Conservation (phyloP, 345 rosid species). For the Hibiscus syriacus region DNA sequence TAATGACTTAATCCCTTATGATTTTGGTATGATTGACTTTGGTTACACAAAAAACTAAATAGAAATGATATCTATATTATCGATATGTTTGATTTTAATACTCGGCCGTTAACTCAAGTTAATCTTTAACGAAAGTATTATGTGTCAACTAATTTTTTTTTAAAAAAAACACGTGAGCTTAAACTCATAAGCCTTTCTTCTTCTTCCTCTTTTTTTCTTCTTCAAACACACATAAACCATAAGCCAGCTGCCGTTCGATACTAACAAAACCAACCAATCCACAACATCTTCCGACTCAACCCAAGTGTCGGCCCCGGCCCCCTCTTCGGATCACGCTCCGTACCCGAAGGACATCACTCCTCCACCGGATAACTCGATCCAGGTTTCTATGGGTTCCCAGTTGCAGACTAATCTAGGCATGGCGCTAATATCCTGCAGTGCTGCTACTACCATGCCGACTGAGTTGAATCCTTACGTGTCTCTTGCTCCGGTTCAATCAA, state of each 20-base stretch:
- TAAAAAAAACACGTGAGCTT: too few relatives aligned
- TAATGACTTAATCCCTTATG: too few relatives aligned
- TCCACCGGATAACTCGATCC: slow-evolving; percentile 35
- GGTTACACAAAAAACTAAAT: too few relatives aligned
- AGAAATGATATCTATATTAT: too few relatives aligned
- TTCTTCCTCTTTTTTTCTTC: background rate
- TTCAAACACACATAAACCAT: slow-evolving; percentile 12
- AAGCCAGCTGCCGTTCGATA: slow-evolving; percentile 20
- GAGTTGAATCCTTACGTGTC: slow-evolving; percentile 84
- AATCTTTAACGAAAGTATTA: too few relatives aligned
- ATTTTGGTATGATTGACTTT: too few relatives aligned
- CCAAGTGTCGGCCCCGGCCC: slow-evolving; percentile 16
- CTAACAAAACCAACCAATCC: slow-evolving; percentile 7
- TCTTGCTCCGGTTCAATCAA: slow-evolving; percentile 32
- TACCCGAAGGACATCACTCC: slow-evolving; percentile 75
- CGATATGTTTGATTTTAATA: too few relatives aligned
- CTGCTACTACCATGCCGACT: slow-evolving; percentile 76
- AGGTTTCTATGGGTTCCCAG: slow-evolving; percentile 20
- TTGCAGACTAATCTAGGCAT: slow-evolving; percentile 21
- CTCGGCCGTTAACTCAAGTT: too few relatives aligned
- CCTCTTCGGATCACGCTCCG: slow-evolving; percentile 73
- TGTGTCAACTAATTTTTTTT: too few relatives aligned
- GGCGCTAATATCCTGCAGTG: slow-evolving; percentile 32
- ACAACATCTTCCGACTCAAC: slow-evolving; percentile 5
- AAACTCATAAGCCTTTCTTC: too few relatives aligned